phyloP scores from a whole-genome alignment of 768 basidiomycete species.

The Serendipita sp. region DNA sequence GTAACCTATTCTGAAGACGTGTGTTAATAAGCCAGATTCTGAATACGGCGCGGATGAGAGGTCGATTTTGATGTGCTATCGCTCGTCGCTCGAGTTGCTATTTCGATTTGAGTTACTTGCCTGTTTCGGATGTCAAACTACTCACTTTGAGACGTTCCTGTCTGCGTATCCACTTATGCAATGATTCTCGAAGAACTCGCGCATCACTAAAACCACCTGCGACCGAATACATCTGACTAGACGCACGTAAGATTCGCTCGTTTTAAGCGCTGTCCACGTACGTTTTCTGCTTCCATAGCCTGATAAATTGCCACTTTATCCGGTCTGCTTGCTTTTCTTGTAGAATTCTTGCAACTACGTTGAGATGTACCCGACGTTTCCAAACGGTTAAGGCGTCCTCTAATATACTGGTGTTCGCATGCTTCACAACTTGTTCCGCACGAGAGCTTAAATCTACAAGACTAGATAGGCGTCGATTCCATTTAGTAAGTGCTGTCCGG shows the following conservation, averaged over 20 bases:
- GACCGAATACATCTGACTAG: not conserved
- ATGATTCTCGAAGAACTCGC: not conserved
- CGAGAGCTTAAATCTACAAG: not conserved
- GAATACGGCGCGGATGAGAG: not conserved
- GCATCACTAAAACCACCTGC: slow-evolving; percentile 2
- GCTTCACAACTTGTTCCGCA: not conserved
- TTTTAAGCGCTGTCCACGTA: not conserved
- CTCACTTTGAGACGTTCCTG: not conserved
- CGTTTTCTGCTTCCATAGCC: slow-evolving; percentile 1
- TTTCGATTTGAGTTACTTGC: not conserved
- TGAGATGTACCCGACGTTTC: not conserved
- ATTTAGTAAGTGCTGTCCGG: slow-evolving; percentile 31
- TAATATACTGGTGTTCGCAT: not conserved
- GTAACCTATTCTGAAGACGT: not conserved
- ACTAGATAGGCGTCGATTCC: slow-evolving; percentile 33
- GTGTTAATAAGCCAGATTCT: not conserved
- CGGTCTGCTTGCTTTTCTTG: not conserved
- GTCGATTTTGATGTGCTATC: not conserved
- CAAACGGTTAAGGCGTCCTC: not conserved
- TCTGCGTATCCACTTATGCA: not conserved
- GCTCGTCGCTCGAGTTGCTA: slow-evolving; percentile 1
- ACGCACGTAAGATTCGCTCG: not conserved
- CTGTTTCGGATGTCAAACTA: not conserved
- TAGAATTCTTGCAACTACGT: not conserved
- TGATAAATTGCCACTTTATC: not conserved